A percentile compares a stretch with the other conserved stretches of the same genome.
Evolutionary conservation across 352 stramenopile genomes (phyloP).

Genomic region (Globisporangium perplexum): DNA sequence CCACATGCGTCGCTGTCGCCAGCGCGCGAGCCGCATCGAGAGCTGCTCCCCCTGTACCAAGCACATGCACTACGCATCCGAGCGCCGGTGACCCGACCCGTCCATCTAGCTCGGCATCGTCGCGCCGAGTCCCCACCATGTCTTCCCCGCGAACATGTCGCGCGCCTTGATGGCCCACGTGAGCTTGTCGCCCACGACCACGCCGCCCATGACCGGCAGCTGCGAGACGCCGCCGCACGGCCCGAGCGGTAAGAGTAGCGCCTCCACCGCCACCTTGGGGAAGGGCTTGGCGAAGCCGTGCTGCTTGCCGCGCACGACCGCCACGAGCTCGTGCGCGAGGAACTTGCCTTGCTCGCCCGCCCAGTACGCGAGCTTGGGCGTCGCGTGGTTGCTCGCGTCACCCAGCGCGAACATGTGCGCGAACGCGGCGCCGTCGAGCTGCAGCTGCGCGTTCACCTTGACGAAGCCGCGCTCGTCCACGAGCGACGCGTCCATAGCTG

Average conservation of each 20-base stretch:
- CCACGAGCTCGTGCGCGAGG: slow-evolving; percentile 27
- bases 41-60: too few relatives aligned
- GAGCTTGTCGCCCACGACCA: slow-evolving; percentile 29
- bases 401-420: slow-evolving; percentile 46
- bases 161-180: slow-evolving; percentile 34
- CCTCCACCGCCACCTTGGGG: slow-evolving; percentile 18
- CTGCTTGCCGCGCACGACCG: slow-evolving; percentile 20
- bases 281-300: slow-evolving; percentile 21
- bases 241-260: slow-evolving; percentile 32
- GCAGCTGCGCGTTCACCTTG: slow-evolving; percentile 39
- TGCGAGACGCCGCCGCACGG: slow-evolving; percentile 31
- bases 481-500: slow-evolving; percentile 33
- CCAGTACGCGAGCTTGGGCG: slow-evolving; percentile 38
- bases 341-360: slow-evolving; percentile 37
- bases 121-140: not conserved
- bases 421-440: slow-evolving; percentile 27
- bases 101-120: too few relatives aligned
- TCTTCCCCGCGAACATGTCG: slow-evolving; percentile 26
- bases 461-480: slow-evolving; percentile 31
- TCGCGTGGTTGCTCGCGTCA: slow-evolving; percentile 42
- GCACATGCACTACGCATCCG: too few relatives aligned
- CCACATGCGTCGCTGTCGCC: too few relatives aligned
- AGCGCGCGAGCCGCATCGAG: too few relatives aligned
- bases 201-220: slow-evolving; percentile 29
- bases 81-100: too few relatives aligned